phyloP scores from a whole-genome alignment of 345 rosid species.

The Physaria fendleri region DNA sequence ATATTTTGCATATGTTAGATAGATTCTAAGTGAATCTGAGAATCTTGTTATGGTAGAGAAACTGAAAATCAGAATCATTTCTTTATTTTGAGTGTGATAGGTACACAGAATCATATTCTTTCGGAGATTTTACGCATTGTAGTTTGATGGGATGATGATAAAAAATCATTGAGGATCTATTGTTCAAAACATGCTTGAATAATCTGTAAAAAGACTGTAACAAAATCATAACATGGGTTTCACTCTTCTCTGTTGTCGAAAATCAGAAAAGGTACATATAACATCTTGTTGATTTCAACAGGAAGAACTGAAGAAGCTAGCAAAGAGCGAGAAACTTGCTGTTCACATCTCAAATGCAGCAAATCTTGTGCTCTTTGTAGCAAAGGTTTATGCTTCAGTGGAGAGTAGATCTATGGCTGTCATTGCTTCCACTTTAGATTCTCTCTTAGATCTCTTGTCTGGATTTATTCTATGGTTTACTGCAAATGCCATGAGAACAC shows the following conservation, averaged over 20 bases:
- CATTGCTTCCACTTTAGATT: constrained; percentile 79
- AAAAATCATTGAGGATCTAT: background rate
- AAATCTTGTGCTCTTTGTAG: constrained; percentile 57
- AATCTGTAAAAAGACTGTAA: background rate
- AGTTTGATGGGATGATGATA: background rate
- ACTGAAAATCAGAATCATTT: background rate
- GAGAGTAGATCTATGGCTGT: constrained; percentile 77
- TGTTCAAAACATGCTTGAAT: background rate
- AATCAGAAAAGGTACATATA: constrained; percentile 37
- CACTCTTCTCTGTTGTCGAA: background rate
- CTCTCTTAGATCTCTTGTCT: constrained; percentile 73
- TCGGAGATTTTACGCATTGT: constrained; percentile 10
- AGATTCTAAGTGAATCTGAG: constrained; percentile 3
- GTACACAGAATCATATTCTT: constrained; percentile 13
- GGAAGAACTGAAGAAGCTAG: constrained; percentile 73
- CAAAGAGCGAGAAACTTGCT: constrained; percentile 58
- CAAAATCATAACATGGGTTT: constrained; percentile 15
- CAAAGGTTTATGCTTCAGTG: constrained; percentile 67
- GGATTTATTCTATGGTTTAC: constrained; percentile 90
- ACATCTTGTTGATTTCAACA: constrained; percentile 18
- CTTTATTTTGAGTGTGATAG: background rate
- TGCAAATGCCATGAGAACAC: constrained; percentile 64
- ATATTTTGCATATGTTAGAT: background rate
- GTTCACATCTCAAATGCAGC: constrained; percentile 52
- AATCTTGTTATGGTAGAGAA: background rate